Evolutionary conservation across 179 eudicot genomes (phyloP), one percentile per base, ranked within the genome.

Genomic region (Beta lomatogona): DNA sequence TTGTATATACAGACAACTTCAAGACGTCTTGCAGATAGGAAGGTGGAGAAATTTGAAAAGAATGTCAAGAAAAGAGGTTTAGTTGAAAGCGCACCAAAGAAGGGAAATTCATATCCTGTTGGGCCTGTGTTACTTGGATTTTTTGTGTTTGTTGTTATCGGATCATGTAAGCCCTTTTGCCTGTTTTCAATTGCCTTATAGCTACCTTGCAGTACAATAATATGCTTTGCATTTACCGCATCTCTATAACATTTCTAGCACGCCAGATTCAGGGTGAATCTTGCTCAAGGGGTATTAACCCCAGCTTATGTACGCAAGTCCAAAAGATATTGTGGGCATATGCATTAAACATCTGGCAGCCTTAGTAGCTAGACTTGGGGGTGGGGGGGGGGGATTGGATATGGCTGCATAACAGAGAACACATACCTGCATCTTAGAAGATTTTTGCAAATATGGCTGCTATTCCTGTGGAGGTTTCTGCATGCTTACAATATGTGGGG

Each of bases 11-110:
- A 96, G 99, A 96, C 99, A 2, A 92, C 94, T 9, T 96, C 98
- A 53, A 93, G 89, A 84, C 89, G 98, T 55, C 80, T 96, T 70
- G 94, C 98, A 1, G 97, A 92, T 76, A 91, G 90, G 91, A 96
- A 94, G 87, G 83, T 90, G 13, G 91, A 92, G 53, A 94, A 86
- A 83, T 96, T 96, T 84, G 92, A 96, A 89, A 95, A 92, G 85
- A 96, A 96, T 88, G 91, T 94, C 36, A 87, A 88, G 0, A 90
- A 76, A 77, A 91, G 92, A 82, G 98, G 97, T 21, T 79, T 88
- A 44, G 98, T 94, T 1, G 97, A 92, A 85, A 88, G 94, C 9
- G 90, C 90, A 9, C 64, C 81, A 50, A 95, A 89, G 89, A 94
- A 92, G 81, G 89, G 82, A 2, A 81, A 83, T 16, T 84, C 89